Base-by-base conservation (phyloP, 1,284 basidiomycete genomes). In the Agroathelia rolfsii region DNA sequence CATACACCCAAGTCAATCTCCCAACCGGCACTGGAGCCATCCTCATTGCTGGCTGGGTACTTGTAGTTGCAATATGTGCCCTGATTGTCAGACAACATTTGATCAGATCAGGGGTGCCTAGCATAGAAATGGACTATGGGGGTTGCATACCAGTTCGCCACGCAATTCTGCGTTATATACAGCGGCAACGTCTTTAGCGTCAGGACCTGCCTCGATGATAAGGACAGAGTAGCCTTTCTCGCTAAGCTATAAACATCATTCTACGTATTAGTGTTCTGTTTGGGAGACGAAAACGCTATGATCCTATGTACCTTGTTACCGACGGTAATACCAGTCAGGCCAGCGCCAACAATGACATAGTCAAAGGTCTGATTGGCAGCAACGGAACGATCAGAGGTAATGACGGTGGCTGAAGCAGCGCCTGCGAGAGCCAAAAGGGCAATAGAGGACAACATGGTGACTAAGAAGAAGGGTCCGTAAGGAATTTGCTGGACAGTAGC, bases 1-100 rank as follows among this genome's bases (percentile, higher is more conserved):
- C n/a, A n/a, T n/a, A n/a, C 49, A 5, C 58, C 58, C n/a, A 46
- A 21, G 18, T 19, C 24, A 16, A 28, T 34, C 11, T 15, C 7
- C 6, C 22, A 13, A 9, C 20, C 13, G 5, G 24, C 8, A 14
- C 8, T 16, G 8, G 30, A 16, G 6, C 30, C 30, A 24, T 32
- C 20, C 5, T 32, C 30, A 9, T 10, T 18, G 9, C 12, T 32
- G 17, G 19, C 30, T 8, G 22, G 14, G 20, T 32, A 32, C n/a
- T 32, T 19, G 20, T 22, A 32, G 30, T 32, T 32, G 30, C 30
- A 32, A 15, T 32, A 19, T 11, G 30, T 32, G n/a, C 20, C 19
- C 5, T 19, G 30, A 14, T 32, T 5, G 6, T 18, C n/a, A n/a
- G n/a, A n/a, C n/a, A n/a, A n/a, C n/a, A n/a, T n/a, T n/a, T n/a